These are phyloP conservation scores for Bipolaris victoriae DNA, from an alignment of 2,329 filamentous ascomycete species.

Conservation along the genomic window DNA sequence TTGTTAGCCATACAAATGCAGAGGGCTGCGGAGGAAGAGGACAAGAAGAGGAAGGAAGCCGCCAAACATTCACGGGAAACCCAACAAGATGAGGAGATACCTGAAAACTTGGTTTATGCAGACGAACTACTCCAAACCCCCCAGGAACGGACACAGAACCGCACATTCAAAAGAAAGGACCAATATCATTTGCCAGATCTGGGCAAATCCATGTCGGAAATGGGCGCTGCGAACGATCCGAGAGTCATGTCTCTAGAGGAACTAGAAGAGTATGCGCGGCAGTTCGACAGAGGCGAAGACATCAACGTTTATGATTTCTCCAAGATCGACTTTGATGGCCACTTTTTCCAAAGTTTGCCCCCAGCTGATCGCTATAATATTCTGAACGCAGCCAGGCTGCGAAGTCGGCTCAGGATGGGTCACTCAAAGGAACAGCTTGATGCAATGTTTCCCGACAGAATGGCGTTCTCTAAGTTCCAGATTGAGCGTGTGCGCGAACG, in stretches of 20 bases:
- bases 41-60: constrained; percentile 64
- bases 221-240: constrained; percentile 90
- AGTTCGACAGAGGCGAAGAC: constrained; percentile 92
- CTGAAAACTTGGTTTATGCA: constrained; percentile 81
- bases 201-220: constrained; percentile 75
- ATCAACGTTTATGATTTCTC: constrained; percentile 89
- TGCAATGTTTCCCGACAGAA: constrained; percentile 94
- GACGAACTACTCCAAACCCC: constrained; percentile 85
- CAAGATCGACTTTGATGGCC: constrained; percentile 96
- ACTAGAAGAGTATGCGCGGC: constrained; percentile 88
- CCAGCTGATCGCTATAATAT: constrained; percentile 95
- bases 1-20: constrained; percentile 94
- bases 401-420: constrained; percentile 91
- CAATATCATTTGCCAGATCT: constrained; percentile 94
- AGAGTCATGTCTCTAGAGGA: constrained; percentile 96
- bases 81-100: constrained; percentile 72
- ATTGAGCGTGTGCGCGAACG: constrained; percentile 92
- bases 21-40: constrained; percentile 83
- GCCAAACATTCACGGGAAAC: constrained; percentile 49
- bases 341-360: constrained; percentile 92
- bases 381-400: constrained; percentile 85
- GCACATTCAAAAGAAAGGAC: constrained; percentile 88
- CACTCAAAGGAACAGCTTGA: constrained; percentile 96
- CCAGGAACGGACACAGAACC: constrained; percentile 73
- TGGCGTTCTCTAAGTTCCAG: constrained; percentile 96